phyloP scores from a whole-genome alignment of 2,329 filamentous ascomycete species.

The Daldinia sp. region DNA sequence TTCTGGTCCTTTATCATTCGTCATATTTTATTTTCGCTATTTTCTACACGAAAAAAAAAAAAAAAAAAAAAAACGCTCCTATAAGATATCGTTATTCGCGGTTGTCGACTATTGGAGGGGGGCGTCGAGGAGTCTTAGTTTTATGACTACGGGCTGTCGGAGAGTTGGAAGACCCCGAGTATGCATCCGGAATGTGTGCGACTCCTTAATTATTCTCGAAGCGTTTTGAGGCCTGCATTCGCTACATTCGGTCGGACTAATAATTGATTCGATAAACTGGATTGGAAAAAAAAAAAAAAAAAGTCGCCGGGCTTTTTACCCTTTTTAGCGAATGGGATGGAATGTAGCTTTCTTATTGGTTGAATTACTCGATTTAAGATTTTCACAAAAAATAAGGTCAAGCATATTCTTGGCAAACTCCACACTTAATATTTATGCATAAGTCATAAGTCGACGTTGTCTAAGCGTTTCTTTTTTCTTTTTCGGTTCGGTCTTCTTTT shows the following conservation, averaged over 20 bases:
- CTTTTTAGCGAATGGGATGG: neutral
- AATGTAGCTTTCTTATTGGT: conserved; percentile 9
- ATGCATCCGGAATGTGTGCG: conserved; percentile 1
- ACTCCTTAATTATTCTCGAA: conserved; percentile 20
- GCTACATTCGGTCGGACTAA: neutral
- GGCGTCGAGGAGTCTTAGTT: neutral
- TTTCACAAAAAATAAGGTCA: neutral
- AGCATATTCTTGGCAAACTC: neutral
- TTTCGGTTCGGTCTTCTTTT: neutral
- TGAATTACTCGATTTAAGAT: neutral
- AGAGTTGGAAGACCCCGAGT: conserved; percentile 32
- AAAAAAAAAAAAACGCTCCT: neutral
- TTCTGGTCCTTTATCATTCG: no score
- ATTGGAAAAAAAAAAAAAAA: no score
- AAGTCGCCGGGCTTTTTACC: conserved; percentile 18
- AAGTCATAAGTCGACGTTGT: neutral
- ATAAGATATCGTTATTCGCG: neutral
- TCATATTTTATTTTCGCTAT: neutral
- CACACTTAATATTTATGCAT: neutral
- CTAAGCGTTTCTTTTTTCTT: neutral
- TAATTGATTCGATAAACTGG: no score
- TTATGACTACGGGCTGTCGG: conserved; percentile 30
- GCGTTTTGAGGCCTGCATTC: neutral
- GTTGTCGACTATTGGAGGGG: neutral
- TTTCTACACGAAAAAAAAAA: neutral